phyloP scores from a whole-genome alignment of 441 rosid species.

The Erodium moschatum region DNA sequence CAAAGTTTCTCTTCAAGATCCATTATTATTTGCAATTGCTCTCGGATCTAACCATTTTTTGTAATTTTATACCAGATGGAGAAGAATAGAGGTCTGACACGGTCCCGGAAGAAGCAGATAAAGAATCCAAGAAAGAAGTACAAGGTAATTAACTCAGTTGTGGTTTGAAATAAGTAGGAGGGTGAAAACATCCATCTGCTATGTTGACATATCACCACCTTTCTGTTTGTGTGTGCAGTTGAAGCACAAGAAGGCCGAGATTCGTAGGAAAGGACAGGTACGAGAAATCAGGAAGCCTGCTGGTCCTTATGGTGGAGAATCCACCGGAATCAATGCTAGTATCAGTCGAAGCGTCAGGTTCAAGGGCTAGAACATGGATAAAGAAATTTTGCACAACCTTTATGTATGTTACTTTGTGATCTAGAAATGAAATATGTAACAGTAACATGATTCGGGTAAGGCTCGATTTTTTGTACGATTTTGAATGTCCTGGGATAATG shows the following conservation, averaged over 20 bases:
- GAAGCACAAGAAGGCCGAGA: slow-evolving; percentile 40
- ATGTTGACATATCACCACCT: neutral
- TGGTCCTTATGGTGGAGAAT: slow-evolving; percentile 64
- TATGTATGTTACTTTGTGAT: neutral
- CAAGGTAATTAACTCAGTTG: slow-evolving; percentile 33
- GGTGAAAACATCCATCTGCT: neutral
- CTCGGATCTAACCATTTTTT: slow-evolving; percentile 8
- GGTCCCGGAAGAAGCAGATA: slow-evolving; percentile 43
- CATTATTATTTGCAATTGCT: neutral
- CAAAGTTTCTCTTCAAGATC: neutral
- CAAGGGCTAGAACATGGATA: slow-evolving; percentile 24
- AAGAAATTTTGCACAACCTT: neutral
- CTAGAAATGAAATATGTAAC: no score
- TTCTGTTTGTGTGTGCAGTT: slow-evolving; percentile 29
- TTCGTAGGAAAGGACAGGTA: slow-evolving; percentile 56
- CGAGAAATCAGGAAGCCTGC: slow-evolving; percentile 42
- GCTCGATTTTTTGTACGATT: neutral
- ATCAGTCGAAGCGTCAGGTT: slow-evolving; percentile 60
- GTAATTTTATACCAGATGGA: slow-evolving; percentile 38
- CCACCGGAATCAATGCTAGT: slow-evolving; percentile 57
- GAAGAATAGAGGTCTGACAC: slow-evolving; percentile 68
- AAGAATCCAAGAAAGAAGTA: slow-evolving; percentile 87
- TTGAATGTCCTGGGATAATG: neutral
- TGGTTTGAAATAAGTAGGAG: neutral
- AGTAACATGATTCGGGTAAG: neutral